These are phyloP conservation scores for Penicillium sp. DNA, from an alignment of 2,329 filamentous ascomycete species.

Conservation along the genomic window DNA sequence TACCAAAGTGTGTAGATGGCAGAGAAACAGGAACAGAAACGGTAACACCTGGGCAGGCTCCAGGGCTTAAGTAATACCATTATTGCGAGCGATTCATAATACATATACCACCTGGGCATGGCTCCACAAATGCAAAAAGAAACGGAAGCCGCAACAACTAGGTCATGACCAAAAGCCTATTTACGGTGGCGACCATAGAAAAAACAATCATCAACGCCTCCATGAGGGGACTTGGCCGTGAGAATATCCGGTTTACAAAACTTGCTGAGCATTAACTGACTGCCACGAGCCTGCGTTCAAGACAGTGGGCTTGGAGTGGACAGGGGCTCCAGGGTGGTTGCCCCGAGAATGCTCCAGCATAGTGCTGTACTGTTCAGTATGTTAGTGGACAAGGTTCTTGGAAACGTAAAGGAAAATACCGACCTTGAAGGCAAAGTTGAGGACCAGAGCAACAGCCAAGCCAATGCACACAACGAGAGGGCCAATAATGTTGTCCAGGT, in stretches of 20 bases:
- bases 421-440: slow-evolving; percentile 84
- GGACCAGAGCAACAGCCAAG: slow-evolving; percentile 68
- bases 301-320: slow-evolving; percentile 12
- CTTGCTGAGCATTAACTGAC: slow-evolving; percentile 23
- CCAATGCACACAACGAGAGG: slow-evolving; percentile 78
- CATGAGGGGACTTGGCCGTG: background rate
- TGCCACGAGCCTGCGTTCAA: slow-evolving; percentile 4
- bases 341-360: slow-evolving; percentile 23
- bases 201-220: background rate
- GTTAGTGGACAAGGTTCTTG: slow-evolving; percentile 11
- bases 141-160: background rate
- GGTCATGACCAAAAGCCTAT: background rate
- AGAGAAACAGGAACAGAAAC: background rate
- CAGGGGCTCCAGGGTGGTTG: slow-evolving; percentile 12
- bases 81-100: background rate
- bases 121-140: slow-evolving; percentile 5
- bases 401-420: slow-evolving; percentile 1
- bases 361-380: slow-evolving; percentile 27
- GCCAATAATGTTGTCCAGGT: slow-evolving; percentile 85
- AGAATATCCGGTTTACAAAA: slow-evolving; percentile 6
- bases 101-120: background rate
- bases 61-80: background rate
- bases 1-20: no score
- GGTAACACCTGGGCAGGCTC: no score
- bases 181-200: background rate